Evolutionary conservation across 768 basidiomycete species (phyloP).

Genomic region (Mycena leptocephala): DNA sequence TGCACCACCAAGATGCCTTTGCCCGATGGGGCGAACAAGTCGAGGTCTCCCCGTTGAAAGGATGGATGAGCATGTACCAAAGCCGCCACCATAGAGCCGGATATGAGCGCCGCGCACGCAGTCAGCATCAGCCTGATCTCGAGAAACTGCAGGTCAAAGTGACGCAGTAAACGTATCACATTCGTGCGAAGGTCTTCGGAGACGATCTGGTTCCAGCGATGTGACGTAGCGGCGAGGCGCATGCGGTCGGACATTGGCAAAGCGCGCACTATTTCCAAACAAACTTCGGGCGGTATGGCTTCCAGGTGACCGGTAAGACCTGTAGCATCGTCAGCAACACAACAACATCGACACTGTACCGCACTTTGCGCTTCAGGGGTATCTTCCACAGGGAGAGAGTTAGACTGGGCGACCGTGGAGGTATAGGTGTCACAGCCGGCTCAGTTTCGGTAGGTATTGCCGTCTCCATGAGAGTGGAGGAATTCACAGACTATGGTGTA

Average conservation of each 20-base stretch:
- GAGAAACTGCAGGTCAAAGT: not conserved
- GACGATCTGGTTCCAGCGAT: not conserved
- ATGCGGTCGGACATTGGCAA: too few species aligned
- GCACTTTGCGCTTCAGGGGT: too few species aligned
- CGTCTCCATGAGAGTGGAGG: not conserved
- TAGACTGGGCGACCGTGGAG: too few species aligned
- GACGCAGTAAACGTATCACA: not conserved
- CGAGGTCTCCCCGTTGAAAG: not conserved
- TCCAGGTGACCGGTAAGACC: too few species aligned
- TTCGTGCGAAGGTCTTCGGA: not conserved
- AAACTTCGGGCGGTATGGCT: too few species aligned
- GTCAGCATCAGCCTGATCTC: not conserved
- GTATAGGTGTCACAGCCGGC: too few species aligned
- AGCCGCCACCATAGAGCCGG: not conserved
- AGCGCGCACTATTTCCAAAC: too few species aligned
- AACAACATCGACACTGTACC: too few species aligned
- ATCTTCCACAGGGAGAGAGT: too few species aligned
- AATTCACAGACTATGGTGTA: not conserved
- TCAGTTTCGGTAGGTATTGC: too few species aligned
- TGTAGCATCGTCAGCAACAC: too few species aligned
- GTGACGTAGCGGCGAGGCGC: not conserved
- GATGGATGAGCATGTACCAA: accelerated
- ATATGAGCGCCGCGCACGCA: not conserved
- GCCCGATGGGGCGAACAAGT: not conserved
- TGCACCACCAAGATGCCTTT: not conserved